Evolutionary conservation across 1,284 basidiomycete genomes (phyloP).

Genomic region (Ganoderma meredithae): DNA sequence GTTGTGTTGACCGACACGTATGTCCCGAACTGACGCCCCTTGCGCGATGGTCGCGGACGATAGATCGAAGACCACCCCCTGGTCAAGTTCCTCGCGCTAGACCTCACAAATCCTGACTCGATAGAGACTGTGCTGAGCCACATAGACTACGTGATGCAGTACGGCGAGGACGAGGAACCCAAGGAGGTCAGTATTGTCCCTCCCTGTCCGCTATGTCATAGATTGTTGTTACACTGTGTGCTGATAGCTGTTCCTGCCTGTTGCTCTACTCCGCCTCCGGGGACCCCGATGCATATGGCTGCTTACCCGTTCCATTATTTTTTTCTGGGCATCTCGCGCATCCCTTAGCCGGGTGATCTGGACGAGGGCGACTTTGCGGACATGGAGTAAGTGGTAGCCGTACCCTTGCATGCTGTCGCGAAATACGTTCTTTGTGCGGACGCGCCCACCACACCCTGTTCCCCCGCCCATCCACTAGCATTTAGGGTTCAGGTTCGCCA

Average conservation of each 20-base stretch:
- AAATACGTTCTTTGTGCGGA: neutral
- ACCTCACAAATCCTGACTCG: conserved; percentile 90
- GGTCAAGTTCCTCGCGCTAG: conserved; percentile 95
- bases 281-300: conserved; percentile 3
- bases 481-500: neutral
- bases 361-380: conserved; percentile 88
- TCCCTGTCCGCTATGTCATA: neutral
- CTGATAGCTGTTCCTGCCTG: conserved; percentile 3
- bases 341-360: conserved; percentile 78
- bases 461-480: conserved; percentile 14
- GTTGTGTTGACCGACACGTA: neutral
- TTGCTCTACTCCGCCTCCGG: conserved; percentile 7
- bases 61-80: conserved; percentile 99
- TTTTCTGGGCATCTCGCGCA: conserved; percentile 14
- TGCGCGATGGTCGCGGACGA: conserved; percentile 7
- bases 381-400: conserved; percentile 55
- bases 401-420: conserved; percentile 7
- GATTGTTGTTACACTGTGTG: neutral
- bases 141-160: conserved; percentile 98
- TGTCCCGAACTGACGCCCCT: neutral
- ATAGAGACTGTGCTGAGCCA: conserved; percentile 92
- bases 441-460: neutral
- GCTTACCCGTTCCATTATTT: neutral
- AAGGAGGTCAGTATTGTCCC: conserved; percentile 68
- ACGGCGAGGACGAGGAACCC: conserved; percentile 93